These are phyloP conservation scores for Phytophthora cactorum DNA, from an alignment of 352 stramenopile genomes.

Conservation along the genomic window DNA sequence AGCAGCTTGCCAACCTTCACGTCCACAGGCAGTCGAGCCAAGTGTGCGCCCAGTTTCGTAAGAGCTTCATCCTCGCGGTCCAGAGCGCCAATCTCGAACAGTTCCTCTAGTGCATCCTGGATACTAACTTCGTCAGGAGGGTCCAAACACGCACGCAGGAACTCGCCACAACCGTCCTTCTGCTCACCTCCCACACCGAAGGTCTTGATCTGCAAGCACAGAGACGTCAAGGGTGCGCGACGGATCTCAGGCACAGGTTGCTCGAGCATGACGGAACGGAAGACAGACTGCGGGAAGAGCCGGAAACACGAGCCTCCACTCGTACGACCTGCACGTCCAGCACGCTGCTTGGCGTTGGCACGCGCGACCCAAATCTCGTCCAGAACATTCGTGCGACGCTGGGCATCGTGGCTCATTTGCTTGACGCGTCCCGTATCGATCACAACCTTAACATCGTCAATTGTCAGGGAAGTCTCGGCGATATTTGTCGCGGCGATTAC, in stretches of 20 bases:
- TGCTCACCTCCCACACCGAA: constrained; percentile 66
- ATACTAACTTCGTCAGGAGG: constrained; percentile 90
- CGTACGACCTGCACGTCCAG: constrained; percentile 93
- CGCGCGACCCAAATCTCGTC: constrained; percentile 91
- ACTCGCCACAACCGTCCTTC: constrained; percentile 57
- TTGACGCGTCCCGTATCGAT: constrained; percentile 97
- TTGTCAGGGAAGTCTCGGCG: constrained; percentile 96
- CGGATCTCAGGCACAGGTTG: constrained; percentile 95
- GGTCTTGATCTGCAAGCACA: constrained; percentile 96
- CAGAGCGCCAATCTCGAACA: constrained; percentile 91
- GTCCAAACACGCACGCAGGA: constrained; percentile 93
- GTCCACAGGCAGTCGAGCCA: constrained; percentile 96
- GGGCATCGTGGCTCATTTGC: constrained; percentile 83
- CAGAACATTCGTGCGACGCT: constrained; percentile 88
- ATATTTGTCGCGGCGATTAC: constrained; percentile 98
- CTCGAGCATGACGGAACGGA: constrained; percentile 74
- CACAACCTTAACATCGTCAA: constrained; percentile 94
- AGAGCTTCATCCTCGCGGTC: constrained; percentile 68
- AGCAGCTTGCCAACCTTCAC: constrained; percentile 97
- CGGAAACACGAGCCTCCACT: constrained; percentile 91
- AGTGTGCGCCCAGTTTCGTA: constrained; percentile 93
- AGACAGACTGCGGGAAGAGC: constrained; percentile 85
- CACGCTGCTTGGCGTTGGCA: constrained; percentile 91
- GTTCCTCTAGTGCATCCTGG: constrained; percentile 89
- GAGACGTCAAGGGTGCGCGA: constrained; percentile 94